phyloP scores from a whole-genome alignment of 163 green algal species.

The Scenedesmus sp. region DNA sequence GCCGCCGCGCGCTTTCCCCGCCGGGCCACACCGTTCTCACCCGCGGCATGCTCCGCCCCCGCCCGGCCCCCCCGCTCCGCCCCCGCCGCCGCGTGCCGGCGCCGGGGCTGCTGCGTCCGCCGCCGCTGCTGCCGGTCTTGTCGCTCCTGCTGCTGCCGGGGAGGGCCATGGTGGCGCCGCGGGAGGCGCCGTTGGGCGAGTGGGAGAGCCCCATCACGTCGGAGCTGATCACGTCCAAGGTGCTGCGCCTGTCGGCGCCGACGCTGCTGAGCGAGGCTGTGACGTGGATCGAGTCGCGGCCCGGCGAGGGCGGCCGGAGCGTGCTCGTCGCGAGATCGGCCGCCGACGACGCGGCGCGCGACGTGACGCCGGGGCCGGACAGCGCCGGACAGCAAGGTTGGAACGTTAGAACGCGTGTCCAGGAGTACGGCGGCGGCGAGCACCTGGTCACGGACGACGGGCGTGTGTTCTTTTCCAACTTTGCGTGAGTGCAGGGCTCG shows the following conservation, averaged over 20 bases:
- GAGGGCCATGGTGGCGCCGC: no score
- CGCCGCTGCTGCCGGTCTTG: no score
- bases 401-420: conserved; percentile 77
- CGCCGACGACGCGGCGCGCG: conserved; percentile 7
- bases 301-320: conserved; percentile 63
- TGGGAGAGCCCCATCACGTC: conserved; percentile 70
- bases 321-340: conserved; percentile 60
- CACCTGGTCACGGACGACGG: conserved; percentile 44
- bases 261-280: conserved; percentile 58
- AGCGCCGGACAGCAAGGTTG: no score
- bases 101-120: no score
- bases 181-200: conserved; percentile 51
- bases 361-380: conserved; percentile 66
- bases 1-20: no score
- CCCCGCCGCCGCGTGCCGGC: no score
- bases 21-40: no score
- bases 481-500: conserved; percentile 57
- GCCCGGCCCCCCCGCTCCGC: no score
- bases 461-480: conserved; percentile 80
- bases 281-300: conserved; percentile 72
- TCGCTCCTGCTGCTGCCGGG: no score
- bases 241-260: conserved; percentile 48
- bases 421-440: conserved; percentile 84
- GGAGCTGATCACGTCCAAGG: conserved; percentile 59
- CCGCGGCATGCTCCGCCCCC: no score